These are phyloP conservation scores for Exsudoporus frostii DNA, from an alignment of 768 basidiomycete genomes.

Conservation along the genomic window DNA sequence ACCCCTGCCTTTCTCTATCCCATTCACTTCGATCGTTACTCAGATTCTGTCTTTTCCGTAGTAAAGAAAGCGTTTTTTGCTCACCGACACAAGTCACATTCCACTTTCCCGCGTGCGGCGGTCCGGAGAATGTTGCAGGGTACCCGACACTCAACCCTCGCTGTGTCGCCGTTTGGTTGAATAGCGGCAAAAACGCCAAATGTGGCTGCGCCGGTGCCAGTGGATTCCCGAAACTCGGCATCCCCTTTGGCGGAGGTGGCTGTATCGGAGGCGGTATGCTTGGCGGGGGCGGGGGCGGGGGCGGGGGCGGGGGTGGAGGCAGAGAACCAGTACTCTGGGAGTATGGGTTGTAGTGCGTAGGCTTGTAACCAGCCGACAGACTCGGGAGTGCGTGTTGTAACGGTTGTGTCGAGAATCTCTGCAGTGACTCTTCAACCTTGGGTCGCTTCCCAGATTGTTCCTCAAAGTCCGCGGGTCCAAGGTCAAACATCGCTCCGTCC, in stretches of 20 bases:
- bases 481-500: slow-evolving; percentile 12
- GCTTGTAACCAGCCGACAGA: slow-evolving; percentile 16
- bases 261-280: slow-evolving; percentile 33
- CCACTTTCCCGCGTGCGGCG: slow-evolving; percentile 69
- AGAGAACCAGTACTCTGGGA: slow-evolving; percentile 10
- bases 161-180: slow-evolving; percentile 71
- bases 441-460: slow-evolving; percentile 30
- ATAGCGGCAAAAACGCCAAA: slow-evolving; percentile 64
- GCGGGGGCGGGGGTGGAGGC: slow-evolving; percentile 23
- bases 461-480: slow-evolving; percentile 25
- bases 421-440: slow-evolving; percentile 30
- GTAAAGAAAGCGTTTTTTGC: slow-evolving; percentile 20
- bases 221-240: slow-evolving; percentile 46
- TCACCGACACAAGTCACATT: slow-evolving; percentile 64
- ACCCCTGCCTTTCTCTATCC: slow-evolving; percentile 64
- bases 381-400: slow-evolving; percentile 20
- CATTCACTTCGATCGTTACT: slow-evolving; percentile 50
- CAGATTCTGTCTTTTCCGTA: not conserved
- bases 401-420: slow-evolving; percentile 29
- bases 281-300: slow-evolving; percentile 29
- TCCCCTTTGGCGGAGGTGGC: slow-evolving; percentile 35
- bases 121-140: slow-evolving; percentile 56
- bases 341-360: slow-evolving; percentile 32
- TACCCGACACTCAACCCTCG: slow-evolving; percentile 63
- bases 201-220: slow-evolving; percentile 61